phyloP scores from a whole-genome alignment of 495 filamentous ascomycete species.

The Physcia stellaris region DNA sequence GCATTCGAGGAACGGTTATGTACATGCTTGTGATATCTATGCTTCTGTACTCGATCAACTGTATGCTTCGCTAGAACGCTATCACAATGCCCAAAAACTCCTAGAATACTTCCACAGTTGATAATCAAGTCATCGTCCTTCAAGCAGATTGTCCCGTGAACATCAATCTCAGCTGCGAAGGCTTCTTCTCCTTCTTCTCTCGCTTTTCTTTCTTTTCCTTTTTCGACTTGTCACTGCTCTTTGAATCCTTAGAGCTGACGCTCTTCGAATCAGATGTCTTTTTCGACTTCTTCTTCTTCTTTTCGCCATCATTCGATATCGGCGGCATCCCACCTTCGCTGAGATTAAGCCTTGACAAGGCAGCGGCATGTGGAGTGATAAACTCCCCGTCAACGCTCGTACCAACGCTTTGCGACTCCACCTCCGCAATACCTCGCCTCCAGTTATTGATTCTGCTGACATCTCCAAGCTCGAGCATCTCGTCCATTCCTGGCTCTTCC shows the following conservation, averaged over 20 bases:
- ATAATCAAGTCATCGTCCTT: conserved; percentile 3
- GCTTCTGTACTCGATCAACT: no score
- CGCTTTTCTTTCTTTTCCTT: conserved; percentile 11
- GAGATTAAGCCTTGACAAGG: conserved; percentile 38
- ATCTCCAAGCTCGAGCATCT: conserved; percentile 40
- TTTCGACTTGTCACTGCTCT: conserved; percentile 17
- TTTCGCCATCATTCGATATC: conserved; percentile 12
- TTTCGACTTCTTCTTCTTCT: conserved; percentile 14
- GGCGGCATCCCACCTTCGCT: no score
- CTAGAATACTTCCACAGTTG: conserved; percentile 8
- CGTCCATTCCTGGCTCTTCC: conserved; percentile 39
- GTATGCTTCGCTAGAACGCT: no score
- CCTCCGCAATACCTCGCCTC: conserved; percentile 72
- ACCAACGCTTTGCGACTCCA: conserved; percentile 39
- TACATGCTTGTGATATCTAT: no score
- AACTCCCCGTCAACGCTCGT: conserved; percentile 76
- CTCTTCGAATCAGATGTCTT: conserved; percentile 9
- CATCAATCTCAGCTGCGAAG: conserved; percentile 16
- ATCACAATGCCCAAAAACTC: conserved; percentile 4
- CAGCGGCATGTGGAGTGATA: conserved; percentile 64
- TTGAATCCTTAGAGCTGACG: conserved; percentile 10
- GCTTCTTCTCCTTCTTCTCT: conserved; percentile 15
- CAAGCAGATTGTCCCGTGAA: no score
- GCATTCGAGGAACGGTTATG: no score
- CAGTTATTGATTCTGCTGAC: conserved; percentile 64